phyloP scores from a whole-genome alignment of 495 filamentous ascomycete species.

The Penicillium soppii region DNA sequence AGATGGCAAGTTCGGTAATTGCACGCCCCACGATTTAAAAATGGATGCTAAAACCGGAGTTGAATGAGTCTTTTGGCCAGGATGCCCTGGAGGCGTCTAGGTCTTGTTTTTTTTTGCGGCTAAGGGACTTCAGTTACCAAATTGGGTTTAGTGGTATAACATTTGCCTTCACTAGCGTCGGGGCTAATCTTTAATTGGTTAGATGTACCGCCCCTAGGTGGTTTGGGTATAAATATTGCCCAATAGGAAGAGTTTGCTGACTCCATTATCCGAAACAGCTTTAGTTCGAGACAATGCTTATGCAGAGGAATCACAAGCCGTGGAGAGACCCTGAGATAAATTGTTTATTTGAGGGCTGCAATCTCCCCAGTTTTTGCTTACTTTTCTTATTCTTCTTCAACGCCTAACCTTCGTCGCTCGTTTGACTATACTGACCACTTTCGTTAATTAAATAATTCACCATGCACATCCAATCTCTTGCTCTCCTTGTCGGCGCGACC shows the following conservation, averaged over 20 bases:
- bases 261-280: background rate
- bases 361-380: background rate
- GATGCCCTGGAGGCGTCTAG: background rate
- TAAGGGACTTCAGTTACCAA: background rate
- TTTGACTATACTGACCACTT: background rate
- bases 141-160: background rate
- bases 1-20: background rate
- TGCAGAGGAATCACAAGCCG: background rate
- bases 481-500: slow-evolving; percentile 13
- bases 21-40: background rate
- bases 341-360: background rate
- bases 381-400: background rate
- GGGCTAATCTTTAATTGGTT: background rate
- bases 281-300: background rate
- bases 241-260: background rate
- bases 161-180: background rate
- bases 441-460: background rate
- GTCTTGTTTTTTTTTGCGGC: background rate
- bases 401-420: background rate
- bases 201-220: background rate
- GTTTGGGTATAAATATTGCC: background rate
- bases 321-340: background rate
- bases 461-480: slow-evolving; percentile 15
- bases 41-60: background rate
- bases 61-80: background rate